These are phyloP conservation scores for Colletotrichum graminicola DNA, from an alignment of 2,329 filamentous ascomycete species.

Conservation along the genomic window DNA sequence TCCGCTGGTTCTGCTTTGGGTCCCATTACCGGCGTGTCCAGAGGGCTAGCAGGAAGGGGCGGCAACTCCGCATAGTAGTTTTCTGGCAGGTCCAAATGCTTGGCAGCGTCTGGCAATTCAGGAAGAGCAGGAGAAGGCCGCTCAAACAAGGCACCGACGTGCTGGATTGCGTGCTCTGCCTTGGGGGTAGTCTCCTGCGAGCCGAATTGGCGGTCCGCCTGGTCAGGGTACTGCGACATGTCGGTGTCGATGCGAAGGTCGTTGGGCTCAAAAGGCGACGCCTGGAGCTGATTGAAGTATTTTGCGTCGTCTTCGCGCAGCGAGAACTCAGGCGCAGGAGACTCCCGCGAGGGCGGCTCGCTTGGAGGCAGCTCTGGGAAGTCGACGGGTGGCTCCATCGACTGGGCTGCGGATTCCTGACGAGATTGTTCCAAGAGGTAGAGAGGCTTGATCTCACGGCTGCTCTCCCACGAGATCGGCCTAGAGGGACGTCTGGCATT, in stretches of 20 bases:
- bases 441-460: constrained; percentile 81
- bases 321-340: constrained; percentile 51
- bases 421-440: constrained; percentile 80
- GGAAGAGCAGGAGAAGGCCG: constrained; percentile 29
- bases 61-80: constrained; percentile 15
- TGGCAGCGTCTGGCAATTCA: constrained; percentile 1
- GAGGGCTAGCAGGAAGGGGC: constrained; percentile 23
- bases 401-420: constrained; percentile 48
- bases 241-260: constrained; percentile 58
- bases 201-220: constrained; percentile 62
- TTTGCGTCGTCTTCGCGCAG: constrained; percentile 48
- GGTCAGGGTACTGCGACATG: constrained; percentile 45
- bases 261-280: constrained; percentile 43
- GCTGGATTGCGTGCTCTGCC: constrained; percentile 54
- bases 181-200: constrained; percentile 79
- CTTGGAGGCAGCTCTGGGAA: constrained; percentile 65
- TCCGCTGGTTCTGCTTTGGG: not conserved
- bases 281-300: constrained; percentile 36
- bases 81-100: not conserved
- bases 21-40: not conserved
- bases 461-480: constrained; percentile 72
- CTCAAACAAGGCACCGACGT: constrained; percentile 23
- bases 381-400: constrained; percentile 50
- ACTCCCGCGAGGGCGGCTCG: constrained; percentile 53
- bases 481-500: constrained; percentile 57